phyloP scores from a whole-genome alignment of 2,329 filamentous ascomycete species.

The Colletotrichum brevisporum region DNA sequence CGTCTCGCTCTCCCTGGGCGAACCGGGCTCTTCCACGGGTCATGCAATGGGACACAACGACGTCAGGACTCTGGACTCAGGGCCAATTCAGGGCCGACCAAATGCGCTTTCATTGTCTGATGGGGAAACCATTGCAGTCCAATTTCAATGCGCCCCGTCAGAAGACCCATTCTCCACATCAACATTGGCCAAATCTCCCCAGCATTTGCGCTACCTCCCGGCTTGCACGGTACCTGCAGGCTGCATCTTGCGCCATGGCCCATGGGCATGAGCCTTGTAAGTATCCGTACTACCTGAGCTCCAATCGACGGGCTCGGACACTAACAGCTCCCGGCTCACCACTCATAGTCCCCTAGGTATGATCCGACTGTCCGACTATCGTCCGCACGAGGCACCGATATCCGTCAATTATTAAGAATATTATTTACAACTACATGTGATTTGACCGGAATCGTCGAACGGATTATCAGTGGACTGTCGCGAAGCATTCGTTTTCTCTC shows the following conservation, averaged over 20 bases:
- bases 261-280: neutral
- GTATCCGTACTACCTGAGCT: conserved; percentile 2
- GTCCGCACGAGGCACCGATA: conserved; percentile 1
- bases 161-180: conserved; percentile 27
- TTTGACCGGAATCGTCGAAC: neutral
- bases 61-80: neutral
- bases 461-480: neutral
- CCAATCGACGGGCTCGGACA: conserved; percentile 30
- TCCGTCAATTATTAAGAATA: neutral
- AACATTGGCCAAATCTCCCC: conserved; percentile 32
- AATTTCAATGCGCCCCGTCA: conserved; percentile 34
- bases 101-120: conserved; percentile 7
- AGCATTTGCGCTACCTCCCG: conserved; percentile 31
- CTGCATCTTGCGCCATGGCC: conserved; percentile 32
- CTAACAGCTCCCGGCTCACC: conserved; percentile 22
- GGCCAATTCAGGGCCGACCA: neutral
- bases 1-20: conserved; percentile 6
- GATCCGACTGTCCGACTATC: conserved; percentile 5
- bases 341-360: conserved; percentile 2
- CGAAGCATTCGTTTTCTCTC: neutral
- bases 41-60: conserved; percentile 13
- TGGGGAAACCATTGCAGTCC: conserved; percentile 2
- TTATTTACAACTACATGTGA: conserved; percentile 2
- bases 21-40: conserved; percentile 3
- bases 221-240: conserved; percentile 38